Conservation (phyloP, 345 rosid species). For the Balakata baccata region DNA sequence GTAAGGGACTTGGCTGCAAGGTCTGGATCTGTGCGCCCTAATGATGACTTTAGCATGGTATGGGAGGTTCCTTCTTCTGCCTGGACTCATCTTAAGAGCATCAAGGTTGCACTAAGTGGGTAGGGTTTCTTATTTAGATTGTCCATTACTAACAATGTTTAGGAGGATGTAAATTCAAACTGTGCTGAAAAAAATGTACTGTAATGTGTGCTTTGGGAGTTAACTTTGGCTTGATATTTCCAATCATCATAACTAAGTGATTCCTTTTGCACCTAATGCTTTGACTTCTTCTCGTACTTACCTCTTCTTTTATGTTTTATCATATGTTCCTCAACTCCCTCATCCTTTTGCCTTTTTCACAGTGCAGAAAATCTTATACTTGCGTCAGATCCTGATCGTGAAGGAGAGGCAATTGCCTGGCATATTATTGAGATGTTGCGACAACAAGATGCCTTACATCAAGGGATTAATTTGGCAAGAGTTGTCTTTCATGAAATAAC, state of each 20-base stretch:
- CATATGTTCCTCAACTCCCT: constrained; percentile 31
- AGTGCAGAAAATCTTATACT: constrained; percentile 94
- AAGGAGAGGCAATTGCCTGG: constrained; percentile 99
- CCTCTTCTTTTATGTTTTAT: constrained; percentile 3
- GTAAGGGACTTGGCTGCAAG: constrained; percentile 93
- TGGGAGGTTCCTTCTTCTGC: constrained; percentile 98
- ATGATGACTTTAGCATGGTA: constrained; percentile 96
- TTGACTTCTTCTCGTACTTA: constrained; percentile 10
- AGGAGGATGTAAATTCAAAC: background rate
- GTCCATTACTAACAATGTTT: background rate
- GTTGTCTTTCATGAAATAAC: constrained; percentile 96
- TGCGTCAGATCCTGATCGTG: constrained; percentile 99
- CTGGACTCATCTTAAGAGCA: constrained; percentile 97
- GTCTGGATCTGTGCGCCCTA: constrained; percentile 95
- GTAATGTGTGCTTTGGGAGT: background rate
- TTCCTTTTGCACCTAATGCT: constrained; percentile 2
- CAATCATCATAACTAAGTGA: background rate
- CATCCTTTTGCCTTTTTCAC: constrained; percentile 46
- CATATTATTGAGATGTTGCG: constrained; percentile 96
- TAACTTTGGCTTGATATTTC: background rate
- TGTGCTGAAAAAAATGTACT: background rate
- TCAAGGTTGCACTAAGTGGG: constrained; percentile 85
- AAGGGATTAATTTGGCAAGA: constrained; percentile 69
- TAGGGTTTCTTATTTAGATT: constrained; percentile 23
- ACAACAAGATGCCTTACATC: constrained; percentile 84